phyloP scores from a whole-genome alignment of 2,329 filamentous ascomycete genomes.

The Cyclaneusma minus region DNA sequence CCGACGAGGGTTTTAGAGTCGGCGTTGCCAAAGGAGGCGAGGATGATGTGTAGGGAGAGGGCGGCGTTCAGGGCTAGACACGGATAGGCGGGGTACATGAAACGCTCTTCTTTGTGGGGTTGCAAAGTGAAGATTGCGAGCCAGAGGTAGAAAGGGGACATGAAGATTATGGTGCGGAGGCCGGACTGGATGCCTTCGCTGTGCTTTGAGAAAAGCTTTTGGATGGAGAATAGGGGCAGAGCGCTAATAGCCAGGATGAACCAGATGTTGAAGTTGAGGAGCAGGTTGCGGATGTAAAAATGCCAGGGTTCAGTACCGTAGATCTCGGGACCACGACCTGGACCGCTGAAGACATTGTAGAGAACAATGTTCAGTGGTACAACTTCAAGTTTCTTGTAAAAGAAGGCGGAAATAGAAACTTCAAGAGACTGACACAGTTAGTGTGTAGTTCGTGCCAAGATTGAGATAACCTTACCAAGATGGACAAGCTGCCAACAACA shows the following conservation, averaged over 20 bases:
- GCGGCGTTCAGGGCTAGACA: conserved; percentile 81
- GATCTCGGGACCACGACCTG: conserved; percentile 68
- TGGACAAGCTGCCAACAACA: conserved; percentile 24
- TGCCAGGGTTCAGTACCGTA: conserved; percentile 96
- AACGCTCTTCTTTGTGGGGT: conserved; percentile 93
- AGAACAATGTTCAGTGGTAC: conserved; percentile 87
- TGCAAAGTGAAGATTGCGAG: conserved; percentile 79
- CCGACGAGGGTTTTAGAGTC: conserved; percentile 51
- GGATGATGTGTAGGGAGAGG: conserved; percentile 64
- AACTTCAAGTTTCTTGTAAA: conserved; percentile 64
- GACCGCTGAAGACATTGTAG: conserved; percentile 83
- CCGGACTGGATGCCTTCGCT: conserved; percentile 51
- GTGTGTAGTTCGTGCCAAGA: conserved; percentile 2
- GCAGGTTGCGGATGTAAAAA: conserved; percentile 84
- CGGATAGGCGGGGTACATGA: conserved; percentile 96
- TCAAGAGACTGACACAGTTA: conserved; percentile 44
- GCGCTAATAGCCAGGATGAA: conserved; percentile 64
- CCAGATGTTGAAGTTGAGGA: conserved; percentile 93
- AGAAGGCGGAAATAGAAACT: conserved; percentile 60
- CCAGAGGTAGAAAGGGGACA: conserved; percentile 88
- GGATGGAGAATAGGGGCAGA: conserved; percentile 59
- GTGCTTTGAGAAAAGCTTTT: conserved; percentile 44
- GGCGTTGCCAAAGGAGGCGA: conserved; percentile 58
- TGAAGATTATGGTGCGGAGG: conserved; percentile 61
- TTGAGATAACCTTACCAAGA: conserved; percentile 13